These are phyloP conservation scores for Candida gigantensis DNA, from an alignment of 1,139 yeast genomes.

Conservation along the genomic window DNA sequence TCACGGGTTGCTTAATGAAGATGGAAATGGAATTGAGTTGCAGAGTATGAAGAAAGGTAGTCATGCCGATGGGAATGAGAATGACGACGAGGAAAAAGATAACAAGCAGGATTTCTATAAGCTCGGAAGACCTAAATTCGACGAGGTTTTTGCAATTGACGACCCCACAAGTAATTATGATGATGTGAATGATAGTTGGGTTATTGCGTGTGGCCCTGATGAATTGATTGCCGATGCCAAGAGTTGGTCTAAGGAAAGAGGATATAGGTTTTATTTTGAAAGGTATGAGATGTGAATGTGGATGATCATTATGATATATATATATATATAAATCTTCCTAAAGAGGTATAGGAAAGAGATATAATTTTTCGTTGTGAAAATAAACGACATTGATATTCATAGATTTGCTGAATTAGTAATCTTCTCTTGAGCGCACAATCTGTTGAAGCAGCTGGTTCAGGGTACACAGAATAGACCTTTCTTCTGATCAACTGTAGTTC, in stretches of 20 bases:
- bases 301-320: too few relatives aligned
- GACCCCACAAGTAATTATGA: slow-evolving; percentile 24
- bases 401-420: too few relatives aligned
- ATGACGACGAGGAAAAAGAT: slow-evolving; percentile 5
- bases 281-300: slow-evolving; percentile 30
- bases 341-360: too few relatives aligned
- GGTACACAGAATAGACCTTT: too few relatives aligned
- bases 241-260: slow-evolving; percentile 39
- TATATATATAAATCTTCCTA: too few relatives aligned
- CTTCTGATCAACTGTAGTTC: too few relatives aligned
- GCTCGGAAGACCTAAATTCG: slow-evolving; percentile 46
- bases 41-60: slow-evolving; percentile 8
- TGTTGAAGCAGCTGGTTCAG: too few relatives aligned
- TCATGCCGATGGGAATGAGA: slow-evolving; percentile 9
- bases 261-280: slow-evolving; percentile 48
- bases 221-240: slow-evolving; percentile 50
- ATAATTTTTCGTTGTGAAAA: too few relatives aligned
- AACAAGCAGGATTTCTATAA: slow-evolving; percentile 6
- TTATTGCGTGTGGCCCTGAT: slow-evolving; percentile 74
- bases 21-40: slow-evolving; percentile 21
- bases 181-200: slow-evolving; percentile 44
- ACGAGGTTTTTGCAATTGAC: slow-evolving; percentile 27
- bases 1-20: slow-evolving; percentile 10
- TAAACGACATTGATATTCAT: too few relatives aligned
- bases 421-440: too few relatives aligned